phyloP scores from a whole-genome alignment of 192 early-diverging fungal species.

The Rhizophagus clarus region DNA sequence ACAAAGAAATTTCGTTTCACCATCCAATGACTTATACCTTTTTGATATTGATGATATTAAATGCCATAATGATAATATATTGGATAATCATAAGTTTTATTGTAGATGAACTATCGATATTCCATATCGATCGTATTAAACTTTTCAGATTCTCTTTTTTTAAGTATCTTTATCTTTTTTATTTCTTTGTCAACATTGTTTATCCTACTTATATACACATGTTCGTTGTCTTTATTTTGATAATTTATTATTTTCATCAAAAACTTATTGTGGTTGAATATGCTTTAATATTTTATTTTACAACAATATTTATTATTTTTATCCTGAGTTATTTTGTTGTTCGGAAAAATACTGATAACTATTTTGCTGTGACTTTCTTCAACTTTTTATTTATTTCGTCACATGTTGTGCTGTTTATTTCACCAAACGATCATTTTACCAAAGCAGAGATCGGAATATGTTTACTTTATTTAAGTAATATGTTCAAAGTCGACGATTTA shows the following conservation, averaged over 20 bases:
- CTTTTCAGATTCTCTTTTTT: neutral
- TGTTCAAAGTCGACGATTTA: conserved; percentile 14
- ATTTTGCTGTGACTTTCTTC: conserved; percentile 18
- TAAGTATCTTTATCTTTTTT: neutral
- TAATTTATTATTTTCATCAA: conserved; percentile 3
- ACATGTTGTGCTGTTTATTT: conserved; percentile 20
- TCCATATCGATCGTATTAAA: conserved; percentile 16
- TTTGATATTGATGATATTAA: conserved; percentile 9
- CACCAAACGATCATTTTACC: conserved; percentile 8
- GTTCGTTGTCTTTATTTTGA: conserved; percentile 5
- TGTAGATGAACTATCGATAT: neutral
- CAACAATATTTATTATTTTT: neutral
- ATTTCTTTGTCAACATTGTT: neutral
- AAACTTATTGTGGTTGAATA: neutral
- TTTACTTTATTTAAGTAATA: conserved; percentile 15
- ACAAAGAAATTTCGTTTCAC: conserved; percentile 13
- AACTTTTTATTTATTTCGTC: conserved; percentile 19
- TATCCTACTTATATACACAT: conserved; percentile 16
- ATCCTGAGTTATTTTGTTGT: neutral
- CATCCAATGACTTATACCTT: conserved; percentile 18
- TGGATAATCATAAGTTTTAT: neutral
- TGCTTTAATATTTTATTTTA: conserved; percentile 1
- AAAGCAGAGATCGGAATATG: conserved; percentile 15
- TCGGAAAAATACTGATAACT: neutral
- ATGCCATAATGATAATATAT: conserved; percentile 1